These are phyloP conservation scores for Lippia alba DNA, from an alignment of 305 asterid species.

Conservation along the genomic window DNA sequence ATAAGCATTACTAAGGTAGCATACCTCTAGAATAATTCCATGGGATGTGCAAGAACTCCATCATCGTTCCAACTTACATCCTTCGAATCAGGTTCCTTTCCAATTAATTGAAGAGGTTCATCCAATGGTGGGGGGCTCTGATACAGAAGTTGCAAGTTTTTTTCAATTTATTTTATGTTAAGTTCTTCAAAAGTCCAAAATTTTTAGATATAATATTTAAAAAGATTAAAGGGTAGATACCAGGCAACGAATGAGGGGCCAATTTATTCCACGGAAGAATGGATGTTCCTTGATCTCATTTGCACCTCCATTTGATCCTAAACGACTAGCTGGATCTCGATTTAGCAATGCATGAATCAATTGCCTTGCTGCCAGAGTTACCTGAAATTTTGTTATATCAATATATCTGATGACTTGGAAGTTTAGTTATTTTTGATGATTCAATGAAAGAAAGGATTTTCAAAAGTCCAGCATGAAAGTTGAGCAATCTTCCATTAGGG, in stretches of 20 bases:
- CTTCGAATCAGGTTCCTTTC: constrained; percentile 60
- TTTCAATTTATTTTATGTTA: neutral
- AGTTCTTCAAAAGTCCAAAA: neutral
- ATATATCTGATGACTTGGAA: constrained; percentile 7
- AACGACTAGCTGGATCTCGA: constrained; percentile 82
- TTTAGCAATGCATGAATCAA: constrained; percentile 73
- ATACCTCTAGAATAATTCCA: constrained; percentile 75
- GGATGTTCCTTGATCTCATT: constrained; percentile 86
- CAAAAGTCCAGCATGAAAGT: too few relatives aligned
- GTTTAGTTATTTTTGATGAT: too few relatives aligned
- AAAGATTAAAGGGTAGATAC: constrained; percentile 44
- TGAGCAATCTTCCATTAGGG: too few relatives aligned
- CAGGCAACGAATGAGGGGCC: constrained; percentile 97
- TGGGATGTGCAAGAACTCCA: constrained; percentile 67
- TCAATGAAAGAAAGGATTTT: too few relatives aligned
- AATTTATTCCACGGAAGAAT: constrained; percentile 83
- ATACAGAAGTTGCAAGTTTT: constrained; percentile 12
- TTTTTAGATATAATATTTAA: neutral
- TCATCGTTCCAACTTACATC: constrained; percentile 76
- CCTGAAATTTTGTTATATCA: constrained; percentile 51
- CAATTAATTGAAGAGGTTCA: constrained; percentile 73
- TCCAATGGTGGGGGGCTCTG: constrained; percentile 92
- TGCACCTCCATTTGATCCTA: constrained; percentile 93
- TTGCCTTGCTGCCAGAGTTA: constrained; percentile 81
- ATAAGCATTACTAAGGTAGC: neutral